A percentile compares a stretch with the other conserved stretches of the same genome.
phyloP scores from a whole-genome alignment of 1,139 yeast genomes.

The Debaryomycetaceae sp. region DNA sequence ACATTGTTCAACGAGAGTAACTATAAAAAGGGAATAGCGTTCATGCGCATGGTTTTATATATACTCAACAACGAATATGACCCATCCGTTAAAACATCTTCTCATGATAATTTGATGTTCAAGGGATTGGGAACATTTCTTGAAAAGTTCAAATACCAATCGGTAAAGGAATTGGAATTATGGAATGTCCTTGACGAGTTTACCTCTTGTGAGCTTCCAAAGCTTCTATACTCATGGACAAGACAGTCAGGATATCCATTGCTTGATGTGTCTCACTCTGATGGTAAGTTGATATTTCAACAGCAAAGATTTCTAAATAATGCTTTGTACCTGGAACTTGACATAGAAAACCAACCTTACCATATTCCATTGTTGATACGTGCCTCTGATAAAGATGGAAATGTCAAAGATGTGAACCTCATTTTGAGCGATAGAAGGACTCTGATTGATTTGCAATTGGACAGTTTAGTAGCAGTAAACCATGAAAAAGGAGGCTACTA shows the following conservation, averaged over 20 bases:
- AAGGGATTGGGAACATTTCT: slow-evolving; percentile 43
- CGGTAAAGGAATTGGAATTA: slow-evolving; percentile 53
- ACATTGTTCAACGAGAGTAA: slow-evolving; percentile 48
- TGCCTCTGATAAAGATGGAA: slow-evolving; percentile 18
- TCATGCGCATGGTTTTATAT: slow-evolving; percentile 54
- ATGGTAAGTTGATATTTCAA: slow-evolving; percentile 33
- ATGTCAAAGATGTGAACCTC: slow-evolving; percentile 33
- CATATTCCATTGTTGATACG: slow-evolving; percentile 53
- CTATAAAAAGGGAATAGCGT: slow-evolving; percentile 63
- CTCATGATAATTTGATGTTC: slow-evolving; percentile 26
- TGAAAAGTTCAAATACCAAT: slow-evolving; percentile 25
- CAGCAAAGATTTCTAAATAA: slow-evolving; percentile 51
- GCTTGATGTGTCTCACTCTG: slow-evolving; percentile 32
- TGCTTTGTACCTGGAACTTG: slow-evolving; percentile 17
- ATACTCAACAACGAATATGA: slow-evolving; percentile 32
- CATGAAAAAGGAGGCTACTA: slow-evolving; percentile 47
- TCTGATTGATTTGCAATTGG: slow-evolving; percentile 26
- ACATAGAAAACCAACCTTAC: slow-evolving; percentile 44
- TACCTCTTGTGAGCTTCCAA: slow-evolving; percentile 28
- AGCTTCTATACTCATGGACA: slow-evolving; percentile 57
- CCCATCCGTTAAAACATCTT: slow-evolving; percentile 8
- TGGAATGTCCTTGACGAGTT: slow-evolving; percentile 44
- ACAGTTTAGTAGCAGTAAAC: slow-evolving; percentile 32
- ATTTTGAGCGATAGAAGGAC: slow-evolving; percentile 48
- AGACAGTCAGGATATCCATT: slow-evolving; percentile 59